Evolutionary conservation across 768 basidiomycete species (phyloP).

Genomic region (Tulasnella sp.): DNA sequence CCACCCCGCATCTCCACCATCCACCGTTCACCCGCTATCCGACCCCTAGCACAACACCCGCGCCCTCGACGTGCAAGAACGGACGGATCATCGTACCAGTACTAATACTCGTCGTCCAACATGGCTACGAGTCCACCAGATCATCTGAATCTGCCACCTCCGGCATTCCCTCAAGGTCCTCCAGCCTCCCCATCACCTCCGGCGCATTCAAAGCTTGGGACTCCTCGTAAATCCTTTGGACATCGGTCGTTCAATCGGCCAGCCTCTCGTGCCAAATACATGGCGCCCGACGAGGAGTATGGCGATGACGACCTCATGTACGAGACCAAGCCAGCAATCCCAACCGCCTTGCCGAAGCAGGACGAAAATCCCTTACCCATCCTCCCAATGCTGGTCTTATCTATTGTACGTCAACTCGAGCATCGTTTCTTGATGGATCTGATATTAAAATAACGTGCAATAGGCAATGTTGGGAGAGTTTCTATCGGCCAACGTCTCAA

Average conservation of each 20-base stretch:
- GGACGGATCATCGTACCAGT: background rate
- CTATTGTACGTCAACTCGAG: conserved; percentile 53
- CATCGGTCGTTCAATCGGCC: background rate
- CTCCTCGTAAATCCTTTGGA: conserved; percentile 23
- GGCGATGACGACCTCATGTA: conserved; percentile 25
- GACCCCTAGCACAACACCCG: background rate
- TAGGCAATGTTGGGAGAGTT: conserved; percentile 95
- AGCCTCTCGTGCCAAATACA: conserved; percentile 4
- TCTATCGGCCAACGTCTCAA: conserved; percentile 84
- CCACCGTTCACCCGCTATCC: background rate
- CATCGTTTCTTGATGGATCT: background rate
- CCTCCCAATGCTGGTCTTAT: conserved; percentile 85
- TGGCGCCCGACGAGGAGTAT: background rate
- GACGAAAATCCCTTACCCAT: conserved; percentile 73
- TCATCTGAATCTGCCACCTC: conserved; percentile 17
- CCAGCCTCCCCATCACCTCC: background rate
- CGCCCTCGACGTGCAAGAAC: background rate
- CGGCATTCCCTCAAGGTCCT: conserved; percentile 22
- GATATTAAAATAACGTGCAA: conserved; percentile 16
- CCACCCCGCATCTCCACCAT: conserved; percentile 2
- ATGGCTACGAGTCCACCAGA: conserved; percentile 12
- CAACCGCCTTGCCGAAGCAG: conserved; percentile 55
- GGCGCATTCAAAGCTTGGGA: background rate
- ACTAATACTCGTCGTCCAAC: background rate
- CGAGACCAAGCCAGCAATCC: conserved; percentile 49